These are phyloP conservation scores for Ceratocystiopsis sp. DNA, from an alignment of 2,329 filamentous ascomycete genomes.

Conservation along the genomic window DNA sequence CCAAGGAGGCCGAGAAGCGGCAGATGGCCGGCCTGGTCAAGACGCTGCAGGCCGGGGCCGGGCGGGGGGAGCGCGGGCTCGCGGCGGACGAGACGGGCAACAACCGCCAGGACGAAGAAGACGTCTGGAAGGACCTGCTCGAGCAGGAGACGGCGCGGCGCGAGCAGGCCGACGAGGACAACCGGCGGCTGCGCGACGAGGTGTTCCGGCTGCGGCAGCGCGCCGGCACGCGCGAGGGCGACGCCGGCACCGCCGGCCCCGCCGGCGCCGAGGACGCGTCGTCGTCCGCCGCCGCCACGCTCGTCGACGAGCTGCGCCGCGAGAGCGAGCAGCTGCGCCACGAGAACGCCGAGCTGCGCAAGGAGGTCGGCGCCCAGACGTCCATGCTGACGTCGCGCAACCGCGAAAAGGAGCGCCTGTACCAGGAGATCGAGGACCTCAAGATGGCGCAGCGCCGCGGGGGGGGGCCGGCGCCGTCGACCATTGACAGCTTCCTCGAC, in stretches of 20 bases:
- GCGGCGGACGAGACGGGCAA: constrained; percentile 28
- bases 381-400: constrained; percentile 96
- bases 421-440: constrained; percentile 92
- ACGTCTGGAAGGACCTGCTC: constrained; percentile 89
- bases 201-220: constrained; percentile 50
- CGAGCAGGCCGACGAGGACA: constrained; percentile 83
- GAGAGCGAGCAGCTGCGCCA: constrained; percentile 65
- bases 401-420: constrained; percentile 82
- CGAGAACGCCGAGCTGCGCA: constrained; percentile 80
- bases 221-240: constrained; percentile 10
- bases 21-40: constrained; percentile 67
- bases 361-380: constrained; percentile 87
- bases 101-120: constrained; percentile 45
- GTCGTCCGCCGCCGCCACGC: constrained; percentile 29
- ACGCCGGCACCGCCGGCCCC: background rate
- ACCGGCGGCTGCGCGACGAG: constrained; percentile 68
- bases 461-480: constrained; percentile 36
- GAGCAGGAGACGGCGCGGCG: constrained; percentile 80
- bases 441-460: constrained; percentile 72
- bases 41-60: constrained; percentile 24
- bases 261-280: constrained; percentile 25
- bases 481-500: constrained; percentile 82
- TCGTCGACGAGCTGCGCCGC: constrained; percentile 57
- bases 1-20: constrained; percentile 70
- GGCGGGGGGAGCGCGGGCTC: too few species aligned